phyloP scores from a whole-genome alignment of 2,329 filamentous ascomycete genomes.

The Arthroderma uncinatum region DNA sequence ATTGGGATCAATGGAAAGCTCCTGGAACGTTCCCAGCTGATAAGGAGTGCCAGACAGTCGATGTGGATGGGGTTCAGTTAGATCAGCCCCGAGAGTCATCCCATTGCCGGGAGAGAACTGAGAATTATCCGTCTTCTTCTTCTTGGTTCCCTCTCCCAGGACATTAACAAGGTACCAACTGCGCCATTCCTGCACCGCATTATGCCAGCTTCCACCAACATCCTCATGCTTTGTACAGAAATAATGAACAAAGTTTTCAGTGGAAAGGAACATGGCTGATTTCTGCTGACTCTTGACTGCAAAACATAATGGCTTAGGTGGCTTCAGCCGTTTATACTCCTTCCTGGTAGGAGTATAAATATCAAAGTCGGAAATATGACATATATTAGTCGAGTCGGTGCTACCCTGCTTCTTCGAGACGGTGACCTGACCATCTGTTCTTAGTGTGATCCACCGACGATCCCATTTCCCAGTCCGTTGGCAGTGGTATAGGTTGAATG shows the following conservation, averaged over 20 bases:
- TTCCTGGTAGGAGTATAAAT: constrained; percentile 70
- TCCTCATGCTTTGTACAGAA: constrained; percentile 67
- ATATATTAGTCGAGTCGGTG: constrained; percentile 60
- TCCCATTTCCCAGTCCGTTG: constrained; percentile 77
- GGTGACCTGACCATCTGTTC: constrained; percentile 58
- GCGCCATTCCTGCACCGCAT: constrained; percentile 66
- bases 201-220: constrained; percentile 58
- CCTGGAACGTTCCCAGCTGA: constrained; percentile 55
- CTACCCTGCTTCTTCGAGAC: constrained; percentile 56
- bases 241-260: constrained; percentile 82
- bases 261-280: constrained; percentile 67
- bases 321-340: constrained; percentile 58
- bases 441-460: constrained; percentile 67
- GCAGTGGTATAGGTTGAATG: constrained; percentile 67
- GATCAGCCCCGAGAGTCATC: constrained; percentile 15
- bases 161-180: constrained; percentile 82
- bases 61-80: constrained; percentile 14
- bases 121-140: constrained; percentile 19
- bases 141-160: constrained; percentile 46
- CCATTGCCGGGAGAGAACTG: constrained; percentile 13
- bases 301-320: constrained; percentile 75
- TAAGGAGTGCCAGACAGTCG: constrained; percentile 34
- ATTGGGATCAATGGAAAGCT: constrained; percentile 51
- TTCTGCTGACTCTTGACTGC: constrained; percentile 90
- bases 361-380: constrained; percentile 84